Evolutionary conservation across 2,329 filamentous ascomycete species (phyloP).

Genomic region (Aureobasidium zeae): DNA sequence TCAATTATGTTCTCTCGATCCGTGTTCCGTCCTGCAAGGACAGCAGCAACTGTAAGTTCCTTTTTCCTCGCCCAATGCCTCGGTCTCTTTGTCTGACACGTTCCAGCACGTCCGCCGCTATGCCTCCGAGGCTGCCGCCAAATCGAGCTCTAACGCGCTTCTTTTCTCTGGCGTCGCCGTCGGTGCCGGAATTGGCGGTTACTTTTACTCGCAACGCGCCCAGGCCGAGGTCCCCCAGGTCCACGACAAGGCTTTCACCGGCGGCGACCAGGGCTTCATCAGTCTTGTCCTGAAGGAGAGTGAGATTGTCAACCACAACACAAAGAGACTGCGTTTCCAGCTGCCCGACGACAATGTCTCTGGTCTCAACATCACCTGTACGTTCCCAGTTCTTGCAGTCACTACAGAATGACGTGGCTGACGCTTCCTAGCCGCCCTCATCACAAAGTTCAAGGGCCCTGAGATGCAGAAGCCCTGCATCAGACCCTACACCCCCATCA

Average conservation of each 20-base stretch:
- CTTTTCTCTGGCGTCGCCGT: conserved; percentile 54
- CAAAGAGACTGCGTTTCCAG: conserved; percentile 82
- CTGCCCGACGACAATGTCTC: conserved; percentile 79
- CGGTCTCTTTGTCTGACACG: background rate
- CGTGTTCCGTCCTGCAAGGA: conserved; percentile 32
- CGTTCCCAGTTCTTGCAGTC: conserved; percentile 20
- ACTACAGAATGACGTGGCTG: conserved; percentile 1
- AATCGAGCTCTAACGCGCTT: conserved; percentile 49
- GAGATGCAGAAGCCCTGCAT: conserved; percentile 77
- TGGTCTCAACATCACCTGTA: conserved; percentile 69
- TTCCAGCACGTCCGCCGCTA: conserved; percentile 59
- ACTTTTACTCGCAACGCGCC: conserved; percentile 38
- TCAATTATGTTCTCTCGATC: conserved; percentile 37
- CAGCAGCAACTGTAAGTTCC: conserved; percentile 28
- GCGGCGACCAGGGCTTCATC: conserved; percentile 84
- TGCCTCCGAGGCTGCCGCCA: conserved; percentile 51
- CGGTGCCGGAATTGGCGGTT: conserved; percentile 49
- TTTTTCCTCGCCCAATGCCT: conserved; percentile 13
- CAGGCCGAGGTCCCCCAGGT: conserved; percentile 28
- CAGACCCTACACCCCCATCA: conserved; percentile 86
- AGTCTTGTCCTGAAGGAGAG: conserved; percentile 69
- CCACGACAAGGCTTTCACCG: conserved; percentile 53
- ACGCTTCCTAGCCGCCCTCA: conserved; percentile 51
- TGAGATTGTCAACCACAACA: conserved; percentile 83
- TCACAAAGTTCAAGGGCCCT: conserved; percentile 86